Evolutionary conservation across 345 rosid species (phyloP).

Genomic region (Erodium maritimum): DNA sequence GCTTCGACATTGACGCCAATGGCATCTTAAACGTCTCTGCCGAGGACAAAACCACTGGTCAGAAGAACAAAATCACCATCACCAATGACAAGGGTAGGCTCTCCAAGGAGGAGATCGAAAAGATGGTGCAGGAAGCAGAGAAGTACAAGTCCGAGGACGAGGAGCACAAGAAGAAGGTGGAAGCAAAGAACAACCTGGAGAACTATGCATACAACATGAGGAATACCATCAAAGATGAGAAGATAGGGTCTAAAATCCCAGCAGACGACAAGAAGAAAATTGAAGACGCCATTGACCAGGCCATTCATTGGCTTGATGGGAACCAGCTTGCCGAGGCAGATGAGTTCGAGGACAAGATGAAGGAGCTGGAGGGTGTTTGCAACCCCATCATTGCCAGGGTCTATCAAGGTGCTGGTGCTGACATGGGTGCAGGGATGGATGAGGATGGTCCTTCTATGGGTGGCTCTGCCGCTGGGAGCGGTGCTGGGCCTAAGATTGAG

Average conservation of each 20-base stretch:
- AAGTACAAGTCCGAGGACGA: slow-evolving; percentile 22
- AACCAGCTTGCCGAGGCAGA: slow-evolving; percentile 18
- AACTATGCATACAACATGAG: slow-evolving; percentile 18
- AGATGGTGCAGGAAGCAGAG: slow-evolving; percentile 26
- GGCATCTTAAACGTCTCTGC: slow-evolving; percentile 22
- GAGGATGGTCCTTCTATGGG: slow-evolving; percentile 15
- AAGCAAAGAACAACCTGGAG: slow-evolving; percentile 18
- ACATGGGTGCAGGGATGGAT: slow-evolving; percentile 14
- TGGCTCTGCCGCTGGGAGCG: neutral
- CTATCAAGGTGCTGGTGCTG: slow-evolving; percentile 9
- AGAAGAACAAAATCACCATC: slow-evolving; percentile 21
- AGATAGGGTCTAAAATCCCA: slow-evolving; percentile 16
- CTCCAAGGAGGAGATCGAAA: slow-evolving; percentile 21
- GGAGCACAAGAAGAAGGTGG: slow-evolving; percentile 24
- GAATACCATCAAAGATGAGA: slow-evolving; percentile 20
- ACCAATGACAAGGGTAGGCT: slow-evolving; percentile 24
- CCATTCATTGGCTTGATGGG: slow-evolving; percentile 20
- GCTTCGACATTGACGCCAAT: slow-evolving; percentile 24
- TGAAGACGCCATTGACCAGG: slow-evolving; percentile 16
- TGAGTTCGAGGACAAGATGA: slow-evolving; percentile 21
- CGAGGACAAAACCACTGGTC: slow-evolving; percentile 20
- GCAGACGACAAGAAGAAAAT: slow-evolving; percentile 21
- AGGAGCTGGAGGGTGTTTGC: slow-evolving; percentile 19
- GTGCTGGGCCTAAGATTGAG: slow-evolving; percentile 24
- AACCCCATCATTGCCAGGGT: slow-evolving; percentile 20